Percentiles rank a stretch among this genome's conserved stretches.
Conservation (phyloP, 192 early-diverging fungal species). For the Coemansia sp. region DNA sequence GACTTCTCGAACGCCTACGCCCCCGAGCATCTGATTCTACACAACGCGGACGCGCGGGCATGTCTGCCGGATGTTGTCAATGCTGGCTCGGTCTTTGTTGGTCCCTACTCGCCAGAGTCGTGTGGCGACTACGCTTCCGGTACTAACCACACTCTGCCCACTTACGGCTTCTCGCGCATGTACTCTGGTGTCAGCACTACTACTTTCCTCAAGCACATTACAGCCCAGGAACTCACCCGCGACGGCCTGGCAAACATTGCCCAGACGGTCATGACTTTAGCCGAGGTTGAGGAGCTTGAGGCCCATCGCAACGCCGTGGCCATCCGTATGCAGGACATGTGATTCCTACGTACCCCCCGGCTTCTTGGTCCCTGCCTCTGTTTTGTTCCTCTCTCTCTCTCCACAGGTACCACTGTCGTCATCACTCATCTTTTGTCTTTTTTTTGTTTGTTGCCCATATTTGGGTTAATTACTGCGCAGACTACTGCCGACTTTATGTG, state of each 20-base stretch:
- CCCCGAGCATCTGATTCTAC: slow-evolving; percentile 97
- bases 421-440: background rate
- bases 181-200: slow-evolving; percentile 97
- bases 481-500: background rate
- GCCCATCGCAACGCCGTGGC: slow-evolving; percentile 97
- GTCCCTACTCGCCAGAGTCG: slow-evolving; percentile 92
- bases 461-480: background rate
- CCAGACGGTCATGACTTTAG: slow-evolving; percentile 90
- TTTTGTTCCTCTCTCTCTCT: background rate
- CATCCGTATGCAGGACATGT: slow-evolving; percentile 66
- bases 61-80: slow-evolving; percentile 70
- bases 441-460: background rate
- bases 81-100: slow-evolving; percentile 98
- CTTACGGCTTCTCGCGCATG: slow-evolving; percentile 97
- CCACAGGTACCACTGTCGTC: background rate
- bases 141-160: slow-evolving; percentile 99
- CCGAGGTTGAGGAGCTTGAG: slow-evolving; percentile 93
- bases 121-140: slow-evolving; percentile 99
- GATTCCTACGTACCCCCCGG: background rate
- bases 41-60: slow-evolving; percentile 72
- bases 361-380: background rate
- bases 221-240: slow-evolving; percentile 84
- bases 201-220: slow-evolving; percentile 98
- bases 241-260: slow-evolving; percentile 84
- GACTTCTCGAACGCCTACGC: slow-evolving; percentile 95